A percentile compares a stretch with the other conserved stretches of the same genome.
Conservation (phyloP, 192 early-diverging fungal genomes). For the Allomyces arbusculus region DNA sequence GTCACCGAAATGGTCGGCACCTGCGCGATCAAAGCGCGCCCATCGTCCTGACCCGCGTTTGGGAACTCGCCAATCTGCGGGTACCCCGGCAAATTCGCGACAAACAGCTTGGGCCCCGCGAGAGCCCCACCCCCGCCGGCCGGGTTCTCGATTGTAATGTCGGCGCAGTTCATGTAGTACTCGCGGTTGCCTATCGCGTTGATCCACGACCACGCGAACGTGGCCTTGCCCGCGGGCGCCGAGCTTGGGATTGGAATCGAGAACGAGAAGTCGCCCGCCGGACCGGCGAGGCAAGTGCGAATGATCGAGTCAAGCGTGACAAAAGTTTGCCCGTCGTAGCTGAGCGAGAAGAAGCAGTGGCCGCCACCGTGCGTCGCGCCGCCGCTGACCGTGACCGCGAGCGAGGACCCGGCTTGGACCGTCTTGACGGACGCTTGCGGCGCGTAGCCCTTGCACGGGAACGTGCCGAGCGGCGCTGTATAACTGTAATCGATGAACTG, state of each 20-base stretch:
- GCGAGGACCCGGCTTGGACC: not conserved
- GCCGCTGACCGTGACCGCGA: not conserved
- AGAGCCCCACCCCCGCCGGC: not conserved
- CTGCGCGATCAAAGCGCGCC: no score
- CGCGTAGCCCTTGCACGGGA: not conserved
- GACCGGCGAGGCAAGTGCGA: conserved; percentile 4
- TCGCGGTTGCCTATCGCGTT: conserved; percentile 48
- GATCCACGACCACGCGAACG: conserved; percentile 49
- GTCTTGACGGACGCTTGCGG: not conserved
- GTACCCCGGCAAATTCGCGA: not conserved
- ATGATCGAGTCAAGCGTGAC: conserved; percentile 1
- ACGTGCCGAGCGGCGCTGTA: not conserved
- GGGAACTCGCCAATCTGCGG: not conserved
- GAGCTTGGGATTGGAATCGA: conserved; percentile 17
- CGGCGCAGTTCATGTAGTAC: conserved; percentile 58
- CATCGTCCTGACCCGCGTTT: no score
- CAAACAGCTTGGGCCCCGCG: not conserved
- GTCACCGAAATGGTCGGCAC: no score
- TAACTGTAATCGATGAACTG: not conserved
- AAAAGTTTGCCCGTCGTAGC: conserved; percentile 30
- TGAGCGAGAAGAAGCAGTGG: conserved; percentile 36
- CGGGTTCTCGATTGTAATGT: conserved; percentile 32
- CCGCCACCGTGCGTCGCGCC: conserved; percentile 21
- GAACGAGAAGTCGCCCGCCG: conserved; percentile 5
- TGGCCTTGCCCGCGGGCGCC: conserved; percentile 15